These are phyloP conservation scores for Haberlea rhodopensis DNA, from an alignment of 257 asterid species.

Conservation along the genomic window DNA sequence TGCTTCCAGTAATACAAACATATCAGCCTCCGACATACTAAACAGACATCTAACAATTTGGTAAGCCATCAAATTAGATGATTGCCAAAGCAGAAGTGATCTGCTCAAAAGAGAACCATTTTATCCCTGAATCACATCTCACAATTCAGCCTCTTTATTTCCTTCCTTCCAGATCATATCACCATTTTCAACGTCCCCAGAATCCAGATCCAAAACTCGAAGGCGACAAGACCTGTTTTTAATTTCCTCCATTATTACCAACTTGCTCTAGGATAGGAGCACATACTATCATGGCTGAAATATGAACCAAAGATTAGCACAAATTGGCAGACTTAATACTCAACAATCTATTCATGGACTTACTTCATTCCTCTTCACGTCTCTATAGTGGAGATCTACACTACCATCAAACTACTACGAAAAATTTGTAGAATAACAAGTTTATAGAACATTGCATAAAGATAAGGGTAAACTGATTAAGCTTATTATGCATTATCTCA, in stretches of 20 bases:
- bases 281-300: background rate
- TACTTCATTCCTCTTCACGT: too few relatives aligned
- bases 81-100: background rate
- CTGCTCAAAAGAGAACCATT: too few relatives aligned
- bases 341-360: background rate
- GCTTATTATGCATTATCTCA: too few relatives aligned
- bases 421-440: too few relatives aligned
- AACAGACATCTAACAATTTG: background rate
- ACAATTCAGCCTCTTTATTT: background rate
- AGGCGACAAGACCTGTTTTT: background rate
- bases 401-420: too few relatives aligned
- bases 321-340: background rate
- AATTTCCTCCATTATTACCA: background rate
- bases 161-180: background rate
- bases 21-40: background rate
- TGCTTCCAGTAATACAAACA: background rate
- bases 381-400: too few relatives aligned
- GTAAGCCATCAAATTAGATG: background rate
- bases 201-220: background rate
- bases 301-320: background rate
- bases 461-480: too few relatives aligned
- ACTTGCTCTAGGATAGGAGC: background rate
- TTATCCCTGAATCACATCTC: background rate
- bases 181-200: background rate
- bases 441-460: too few relatives aligned